Evolutionary conservation across 768 basidiomycete genomes (phyloP).

Genomic region (Auriscalpium orientale): DNA sequence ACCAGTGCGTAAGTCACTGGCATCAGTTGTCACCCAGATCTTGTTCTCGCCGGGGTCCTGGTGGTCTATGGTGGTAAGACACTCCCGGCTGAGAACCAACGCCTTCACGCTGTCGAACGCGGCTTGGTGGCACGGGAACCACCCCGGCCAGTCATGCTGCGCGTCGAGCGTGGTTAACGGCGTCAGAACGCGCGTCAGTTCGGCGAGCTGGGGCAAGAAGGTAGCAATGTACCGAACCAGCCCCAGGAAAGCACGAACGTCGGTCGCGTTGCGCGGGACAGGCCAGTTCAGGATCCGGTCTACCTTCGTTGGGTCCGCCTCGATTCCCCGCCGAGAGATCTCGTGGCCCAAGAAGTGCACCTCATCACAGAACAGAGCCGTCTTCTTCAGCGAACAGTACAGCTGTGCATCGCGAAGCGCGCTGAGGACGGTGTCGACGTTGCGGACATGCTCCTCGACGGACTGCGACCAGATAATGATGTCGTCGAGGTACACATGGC

Average conservation of each 20-base stretch:
- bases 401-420: conserved; percentile 16
- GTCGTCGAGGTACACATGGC: too few species aligned
- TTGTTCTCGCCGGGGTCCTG: conserved; percentile 20
- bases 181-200: conserved; percentile 22
- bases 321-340: conserved; percentile 21
- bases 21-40: conserved; percentile 30
- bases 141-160: conserved; percentile 16
- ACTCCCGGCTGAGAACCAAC: conserved; percentile 18
- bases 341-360: conserved; percentile 27
- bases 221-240: conserved; percentile 23
- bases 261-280: conserved; percentile 1
- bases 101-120: conserved; percentile 31
- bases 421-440: conserved; percentile 16
- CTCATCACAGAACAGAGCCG: conserved; percentile 17
- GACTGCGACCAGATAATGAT: conserved; percentile 25
- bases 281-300: conserved; percentile 25
- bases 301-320: conserved; percentile 21
- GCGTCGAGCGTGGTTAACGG: conserved; percentile 19
- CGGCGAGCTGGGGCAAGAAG: conserved; percentile 23
- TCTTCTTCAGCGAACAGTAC: conserved; percentile 15
- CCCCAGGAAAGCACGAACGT: conserved; percentile 14
- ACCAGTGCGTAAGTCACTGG: conserved; percentile 23
- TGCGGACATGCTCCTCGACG: conserved; percentile 19
- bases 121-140: conserved; percentile 22
- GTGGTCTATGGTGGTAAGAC: conserved; percentile 27